phyloP scores from a whole-genome alignment of 169 alveolate genomes.

The Plasmodium chabaudi region DNA sequence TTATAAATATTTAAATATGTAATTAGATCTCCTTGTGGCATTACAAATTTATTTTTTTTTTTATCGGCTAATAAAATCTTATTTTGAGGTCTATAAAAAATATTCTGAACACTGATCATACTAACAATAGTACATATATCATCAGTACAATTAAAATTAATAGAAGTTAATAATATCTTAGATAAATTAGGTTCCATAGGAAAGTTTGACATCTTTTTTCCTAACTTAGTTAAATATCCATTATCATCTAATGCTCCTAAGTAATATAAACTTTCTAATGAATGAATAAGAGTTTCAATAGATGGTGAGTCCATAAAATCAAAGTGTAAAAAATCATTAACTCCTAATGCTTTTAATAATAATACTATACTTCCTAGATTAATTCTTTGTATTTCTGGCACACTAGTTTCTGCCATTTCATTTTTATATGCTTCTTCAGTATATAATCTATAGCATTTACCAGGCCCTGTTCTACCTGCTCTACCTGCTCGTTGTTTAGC shows the following conservation, averaged over 20 bases:
- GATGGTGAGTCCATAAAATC: conserved; percentile 99
- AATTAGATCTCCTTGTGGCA: conserved; percentile 98
- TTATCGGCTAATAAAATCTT: conserved; percentile 97
- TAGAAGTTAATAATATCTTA: conserved; percentile 97
- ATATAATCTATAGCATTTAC: conserved; percentile 99
- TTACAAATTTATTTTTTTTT: conserved; percentile 95
- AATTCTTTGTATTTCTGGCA: conserved; percentile 99
- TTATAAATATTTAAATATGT: conserved; percentile 97
- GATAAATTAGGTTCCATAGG: conserved; percentile 98
- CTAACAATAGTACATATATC: conserved; percentile 98
- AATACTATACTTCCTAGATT: conserved; percentile 98
- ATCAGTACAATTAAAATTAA: conserved; percentile 98
- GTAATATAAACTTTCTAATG: conserved; percentile 97
- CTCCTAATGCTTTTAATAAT: conserved; percentile 99
- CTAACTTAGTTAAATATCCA: conserved; percentile 99
- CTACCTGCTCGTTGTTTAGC: conserved; percentile 99
- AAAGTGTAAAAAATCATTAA: conserved; percentile 97
- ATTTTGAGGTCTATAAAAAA: conserved; percentile 98
- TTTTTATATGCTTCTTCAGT: conserved; percentile 97
- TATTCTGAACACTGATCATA: conserved; percentile 97
- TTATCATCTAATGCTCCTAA: conserved; percentile 99
- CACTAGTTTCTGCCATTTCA: conserved; percentile 99
- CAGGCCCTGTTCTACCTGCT: conserved; percentile 99
- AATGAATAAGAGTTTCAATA: conserved; percentile 93
- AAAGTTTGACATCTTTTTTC: conserved; percentile 99